Evolutionary conservation across 371 early-diverging fungal species (phyloP), one percentile per base, ranked within the genome.

Genomic region (Phascolomyces articulosus): DNA sequence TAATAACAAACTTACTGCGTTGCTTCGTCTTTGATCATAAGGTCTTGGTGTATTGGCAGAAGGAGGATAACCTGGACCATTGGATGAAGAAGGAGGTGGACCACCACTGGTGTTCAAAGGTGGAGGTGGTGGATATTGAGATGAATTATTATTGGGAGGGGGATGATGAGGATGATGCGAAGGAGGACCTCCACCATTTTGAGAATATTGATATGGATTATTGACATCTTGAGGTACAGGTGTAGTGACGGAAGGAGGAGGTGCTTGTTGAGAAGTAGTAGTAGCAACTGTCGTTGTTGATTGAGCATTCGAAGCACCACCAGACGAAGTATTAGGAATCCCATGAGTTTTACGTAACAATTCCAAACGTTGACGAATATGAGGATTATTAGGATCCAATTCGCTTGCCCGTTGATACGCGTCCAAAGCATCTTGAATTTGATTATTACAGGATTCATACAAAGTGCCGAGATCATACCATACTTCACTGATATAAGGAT

Each of bases 361-460:
- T 27, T 83, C 83, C 9, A 96, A 73, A 16, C 94, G 80, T 71
- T 95, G 92, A 72, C 91, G 91, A 31, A 97, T 94, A 60, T 90
- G 88, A 4, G 89, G 66, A 57, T 78, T 81, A 11, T 60, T 77
- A 0, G 96, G 97, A 71, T 97, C 97, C 29, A 96, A 75, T 72
- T 97, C 96, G 9, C 90, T 85, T 2, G 98, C 99, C 15, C 95
- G 89, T 58, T 91, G 86, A 77, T 98, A 98, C 1, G 99, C 99
- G 69, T 98, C 98, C 41, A 98, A 79, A 0, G 99, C 99, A 74
- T 98, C 99, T 63, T 87, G 86, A 47, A 95, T 89, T 74, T 98
- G 98, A 76, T 96, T 97, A 75, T 98, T 97, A 80, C 98, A 98
- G 0, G 95, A 88, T 70, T 98, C 99, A 72, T 98, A 98, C 0